phyloP scores from a whole-genome alignment of 2,329 filamentous ascomycete species.

The Diplodia scrobiculata region DNA sequence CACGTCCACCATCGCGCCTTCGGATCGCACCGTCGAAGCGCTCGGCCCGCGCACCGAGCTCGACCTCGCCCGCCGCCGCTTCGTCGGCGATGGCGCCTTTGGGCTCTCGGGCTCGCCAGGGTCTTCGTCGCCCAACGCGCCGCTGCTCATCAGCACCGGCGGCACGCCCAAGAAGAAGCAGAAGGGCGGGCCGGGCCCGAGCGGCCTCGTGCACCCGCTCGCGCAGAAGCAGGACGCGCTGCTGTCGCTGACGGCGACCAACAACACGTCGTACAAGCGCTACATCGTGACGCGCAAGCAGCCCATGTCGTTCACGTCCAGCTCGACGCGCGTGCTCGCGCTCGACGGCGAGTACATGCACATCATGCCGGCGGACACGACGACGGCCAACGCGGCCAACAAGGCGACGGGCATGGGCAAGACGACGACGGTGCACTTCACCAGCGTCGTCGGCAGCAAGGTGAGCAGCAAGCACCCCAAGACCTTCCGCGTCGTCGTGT shows the following conservation, averaged over 20 bases:
- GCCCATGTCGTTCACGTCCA: conserved; percentile 75
- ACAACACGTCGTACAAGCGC: conserved; percentile 62
- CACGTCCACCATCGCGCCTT: conserved; percentile 71
- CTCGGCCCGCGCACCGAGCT: conserved; percentile 74
- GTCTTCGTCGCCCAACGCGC: conserved; percentile 68
- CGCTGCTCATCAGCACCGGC: conserved; percentile 59
- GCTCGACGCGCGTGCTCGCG: conserved; percentile 73
- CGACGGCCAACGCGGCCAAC: conserved; percentile 46
- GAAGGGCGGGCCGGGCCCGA: conserved; percentile 57
- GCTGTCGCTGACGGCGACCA: conserved; percentile 45
- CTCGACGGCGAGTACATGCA: conserved; percentile 87
- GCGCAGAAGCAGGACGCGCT: conserved; percentile 61
- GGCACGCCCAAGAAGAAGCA: conserved; percentile 53
- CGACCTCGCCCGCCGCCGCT: conserved; percentile 73
- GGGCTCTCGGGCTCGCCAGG: conserved; percentile 70
- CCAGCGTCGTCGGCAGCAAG: conserved; percentile 79
- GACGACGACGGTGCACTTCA: conserved; percentile 80
- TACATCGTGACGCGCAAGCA: conserved; percentile 82
- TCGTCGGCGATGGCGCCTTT: conserved; percentile 71
- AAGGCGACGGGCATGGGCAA: conserved; percentile 63
- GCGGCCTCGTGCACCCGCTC: conserved; percentile 64
- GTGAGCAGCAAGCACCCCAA: conserved; percentile 77
- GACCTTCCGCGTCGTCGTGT: conserved; percentile 78
- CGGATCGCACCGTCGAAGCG: conserved; percentile 76
- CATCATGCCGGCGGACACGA: conserved; percentile 66